Percentiles rank a stretch among this genome's conserved stretches.
phyloP scores from a whole-genome alignment of 2,329 filamentous ascomycete species.

The Kalaharituber pfeilii region DNA sequence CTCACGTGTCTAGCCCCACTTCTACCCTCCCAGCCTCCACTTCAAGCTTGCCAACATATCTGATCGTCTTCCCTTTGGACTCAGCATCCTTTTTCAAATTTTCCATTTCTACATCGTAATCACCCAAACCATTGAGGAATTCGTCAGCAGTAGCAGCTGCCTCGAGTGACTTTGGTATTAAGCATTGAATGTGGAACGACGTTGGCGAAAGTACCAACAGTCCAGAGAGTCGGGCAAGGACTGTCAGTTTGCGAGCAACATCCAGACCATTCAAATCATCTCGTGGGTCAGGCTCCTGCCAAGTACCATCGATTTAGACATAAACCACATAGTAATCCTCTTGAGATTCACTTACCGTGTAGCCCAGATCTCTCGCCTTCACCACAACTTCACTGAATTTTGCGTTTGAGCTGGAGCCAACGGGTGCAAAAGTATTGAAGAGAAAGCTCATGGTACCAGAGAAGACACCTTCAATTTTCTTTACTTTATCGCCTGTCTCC shows the following conservation, averaged over 20 bases:
- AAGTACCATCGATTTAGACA: neutral
- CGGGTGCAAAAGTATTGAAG: conserved; percentile 91
- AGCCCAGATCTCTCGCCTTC: conserved; percentile 82
- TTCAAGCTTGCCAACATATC: conserved; percentile 89
- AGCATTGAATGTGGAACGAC: conserved; percentile 78
- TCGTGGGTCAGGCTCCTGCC: conserved; percentile 56
- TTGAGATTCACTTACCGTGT: conserved; percentile 35
- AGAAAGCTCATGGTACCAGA: conserved; percentile 95
- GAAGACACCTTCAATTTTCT: conserved; percentile 90
- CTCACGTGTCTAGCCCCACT: conserved; percentile 75
- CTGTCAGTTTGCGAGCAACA: conserved; percentile 90
- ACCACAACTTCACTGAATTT: conserved; percentile 85
- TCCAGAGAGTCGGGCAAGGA: conserved; percentile 71
- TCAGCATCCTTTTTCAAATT: conserved; percentile 69
- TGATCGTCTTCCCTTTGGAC: conserved; percentile 73
- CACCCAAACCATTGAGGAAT: conserved; percentile 63
- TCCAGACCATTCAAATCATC: conserved; percentile 78
- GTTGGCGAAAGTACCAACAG: conserved; percentile 67
- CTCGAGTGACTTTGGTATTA: conserved; percentile 80
- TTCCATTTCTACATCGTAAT: conserved; percentile 83
- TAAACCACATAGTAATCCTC: neutral
- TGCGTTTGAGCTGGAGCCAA: conserved; percentile 42
- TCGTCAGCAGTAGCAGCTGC: conserved; percentile 59
- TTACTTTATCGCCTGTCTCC: conserved; percentile 79
- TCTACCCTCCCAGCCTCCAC: conserved; percentile 64